Conservation (phyloP, 75 land plant species). For the Sequoiadendron giganteum region DNA sequence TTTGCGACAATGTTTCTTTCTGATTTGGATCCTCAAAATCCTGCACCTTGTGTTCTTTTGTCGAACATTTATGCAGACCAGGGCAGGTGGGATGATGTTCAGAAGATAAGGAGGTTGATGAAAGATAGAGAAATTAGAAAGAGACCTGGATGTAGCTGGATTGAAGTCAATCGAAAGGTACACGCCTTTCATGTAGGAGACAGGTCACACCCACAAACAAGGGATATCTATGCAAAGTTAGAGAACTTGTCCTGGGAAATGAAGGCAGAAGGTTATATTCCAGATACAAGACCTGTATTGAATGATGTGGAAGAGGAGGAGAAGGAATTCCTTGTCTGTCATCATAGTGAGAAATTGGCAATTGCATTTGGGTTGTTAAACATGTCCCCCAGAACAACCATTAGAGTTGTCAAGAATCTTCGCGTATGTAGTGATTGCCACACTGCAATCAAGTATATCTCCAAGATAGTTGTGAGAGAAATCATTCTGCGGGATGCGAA, state of each 20-base stretch:
- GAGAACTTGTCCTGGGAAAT: slow-evolving; percentile 16
- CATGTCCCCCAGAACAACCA: slow-evolving; percentile 1
- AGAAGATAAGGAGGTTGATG: slow-evolving; percentile 23
- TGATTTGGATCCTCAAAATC: slow-evolving; percentile 20
- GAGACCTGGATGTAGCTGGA: slow-evolving; percentile 22
- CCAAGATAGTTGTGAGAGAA: slow-evolving; percentile 13
- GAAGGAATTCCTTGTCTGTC: slow-evolving; percentile 17
- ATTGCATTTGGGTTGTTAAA: slow-evolving; percentile 30
- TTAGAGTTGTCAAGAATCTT: slow-evolving; percentile 25
- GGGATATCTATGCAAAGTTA: slow-evolving; percentile 22
- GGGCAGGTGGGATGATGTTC: slow-evolving; percentile 25
- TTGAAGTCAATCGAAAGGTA: slow-evolving; percentile 25
- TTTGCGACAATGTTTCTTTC: background rate
- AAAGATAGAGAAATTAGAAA: slow-evolving; percentile 17
- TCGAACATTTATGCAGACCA: slow-evolving; percentile 29
- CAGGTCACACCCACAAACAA: slow-evolving; percentile 14
- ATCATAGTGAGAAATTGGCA: slow-evolving; percentile 37
- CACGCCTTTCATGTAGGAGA: slow-evolving; percentile 39
- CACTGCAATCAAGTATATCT: slow-evolving; percentile 16
- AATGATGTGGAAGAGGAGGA: slow-evolving; percentile 23
- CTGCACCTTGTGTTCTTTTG: slow-evolving; percentile 27
- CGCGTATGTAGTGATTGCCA: slow-evolving; percentile 17
- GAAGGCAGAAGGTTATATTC: slow-evolving; percentile 18
- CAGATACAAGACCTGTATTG: slow-evolving; percentile 15
- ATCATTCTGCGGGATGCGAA: slow-evolving; percentile 13